phyloP scores from a whole-genome alignment of 257 asterid species.

The Salvia splendens region DNA sequence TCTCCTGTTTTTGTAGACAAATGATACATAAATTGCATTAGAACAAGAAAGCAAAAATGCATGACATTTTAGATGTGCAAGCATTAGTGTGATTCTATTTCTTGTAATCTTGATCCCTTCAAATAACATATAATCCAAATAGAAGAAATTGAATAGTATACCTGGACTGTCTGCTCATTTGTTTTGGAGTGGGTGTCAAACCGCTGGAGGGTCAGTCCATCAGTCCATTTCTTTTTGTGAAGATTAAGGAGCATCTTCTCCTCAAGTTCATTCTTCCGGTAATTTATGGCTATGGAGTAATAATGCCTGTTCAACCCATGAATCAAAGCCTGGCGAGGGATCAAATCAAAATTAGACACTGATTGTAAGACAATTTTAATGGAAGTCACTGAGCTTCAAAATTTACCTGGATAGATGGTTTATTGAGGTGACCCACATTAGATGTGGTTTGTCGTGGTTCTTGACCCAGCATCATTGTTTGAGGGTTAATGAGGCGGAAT shows the following conservation, averaged over 20 bases:
- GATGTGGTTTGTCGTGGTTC: constrained; percentile 99
- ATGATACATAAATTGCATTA: neutral
- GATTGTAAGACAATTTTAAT: neutral
- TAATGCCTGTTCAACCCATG: constrained; percentile 97
- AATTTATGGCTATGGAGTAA: constrained; percentile 93
- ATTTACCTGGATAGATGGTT: constrained; percentile 90
- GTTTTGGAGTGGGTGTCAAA: constrained; percentile 94
- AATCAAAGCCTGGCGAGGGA: constrained; percentile 72
- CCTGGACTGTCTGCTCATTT: constrained; percentile 94
- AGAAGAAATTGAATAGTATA: constrained; percentile 24
- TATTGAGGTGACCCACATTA: constrained; percentile 92
- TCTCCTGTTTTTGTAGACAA: constrained; percentile 62
- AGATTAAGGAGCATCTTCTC: constrained; percentile 97
- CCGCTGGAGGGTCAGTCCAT: constrained; percentile 82
- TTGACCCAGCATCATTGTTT: constrained; percentile 99
- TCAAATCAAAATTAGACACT: constrained; percentile 30
- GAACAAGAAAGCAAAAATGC: constrained; percentile 12
- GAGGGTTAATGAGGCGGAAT: constrained; percentile 91
- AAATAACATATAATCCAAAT: neutral
- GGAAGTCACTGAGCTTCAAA: neutral
- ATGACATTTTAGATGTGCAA: neutral
- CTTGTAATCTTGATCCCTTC: neutral
- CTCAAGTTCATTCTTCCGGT: constrained; percentile 96
- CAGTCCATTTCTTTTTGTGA: constrained; percentile 96
- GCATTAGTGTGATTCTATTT: neutral